Conservation (phyloP, 148 eudicot species). For the Amaranthus cruentus region DNA sequence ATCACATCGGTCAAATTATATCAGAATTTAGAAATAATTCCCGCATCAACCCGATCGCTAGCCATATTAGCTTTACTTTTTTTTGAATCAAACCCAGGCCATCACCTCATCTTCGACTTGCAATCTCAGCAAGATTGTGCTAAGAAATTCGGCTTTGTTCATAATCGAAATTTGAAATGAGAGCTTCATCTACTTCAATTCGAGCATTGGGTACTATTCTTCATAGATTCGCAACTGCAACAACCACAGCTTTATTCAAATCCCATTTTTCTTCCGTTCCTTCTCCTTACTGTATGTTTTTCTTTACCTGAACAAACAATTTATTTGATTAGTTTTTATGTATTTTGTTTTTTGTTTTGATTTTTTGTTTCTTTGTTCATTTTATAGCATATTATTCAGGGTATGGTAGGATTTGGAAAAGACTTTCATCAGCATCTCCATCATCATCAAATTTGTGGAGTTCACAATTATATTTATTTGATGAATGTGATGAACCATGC, state of each 20-base stretch:
- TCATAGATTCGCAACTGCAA: constrained; percentile 31
- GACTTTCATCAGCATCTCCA: constrained; percentile 37
- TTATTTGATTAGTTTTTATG: neutral
- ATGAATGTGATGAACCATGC: constrained; percentile 20
- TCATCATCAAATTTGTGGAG: constrained; percentile 32
- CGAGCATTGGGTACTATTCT: constrained; percentile 37
- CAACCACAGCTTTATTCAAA: constrained; percentile 14
- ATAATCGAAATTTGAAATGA: constrained; percentile 11
- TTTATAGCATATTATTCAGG: constrained; percentile 24
- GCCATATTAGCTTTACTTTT: neutral
- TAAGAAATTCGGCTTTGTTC: neutral
- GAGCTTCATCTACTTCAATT: constrained; percentile 30
- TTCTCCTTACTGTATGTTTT: constrained; percentile 23
- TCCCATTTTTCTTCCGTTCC: constrained; percentile 11
- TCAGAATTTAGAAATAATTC: too few relatives aligned
- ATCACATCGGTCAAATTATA: too few relatives aligned
- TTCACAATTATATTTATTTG: constrained; percentile 7
- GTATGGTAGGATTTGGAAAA: constrained; percentile 24
- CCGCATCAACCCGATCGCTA: too few relatives aligned
- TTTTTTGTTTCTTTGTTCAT: neutral
- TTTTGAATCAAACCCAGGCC: neutral
- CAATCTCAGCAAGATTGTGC: too few relatives aligned
- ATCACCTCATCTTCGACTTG: too few relatives aligned
- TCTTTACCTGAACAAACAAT: neutral
- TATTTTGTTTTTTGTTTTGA: neutral